Percentiles rank a stretch among this genome's conserved stretches.
Evolutionary conservation across 2,329 filamentous ascomycete species (phyloP).

Genomic region (Thelonectria discophora): DNA sequence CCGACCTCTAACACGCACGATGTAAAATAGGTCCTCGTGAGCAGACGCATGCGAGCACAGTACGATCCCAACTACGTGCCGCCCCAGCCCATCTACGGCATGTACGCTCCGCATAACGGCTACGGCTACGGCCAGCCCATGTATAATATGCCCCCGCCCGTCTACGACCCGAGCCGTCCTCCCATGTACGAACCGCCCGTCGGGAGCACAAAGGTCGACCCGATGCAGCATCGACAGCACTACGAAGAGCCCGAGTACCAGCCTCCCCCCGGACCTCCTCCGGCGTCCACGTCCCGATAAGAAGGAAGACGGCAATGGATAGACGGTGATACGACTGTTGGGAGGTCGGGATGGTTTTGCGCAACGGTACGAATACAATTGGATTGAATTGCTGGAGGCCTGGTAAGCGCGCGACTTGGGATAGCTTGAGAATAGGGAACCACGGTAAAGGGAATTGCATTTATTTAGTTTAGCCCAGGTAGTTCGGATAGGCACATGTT

Average conservation of each 20-base stretch:
- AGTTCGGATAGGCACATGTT: background rate
- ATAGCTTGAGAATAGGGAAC: conserved; percentile 16
- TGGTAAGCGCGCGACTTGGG: conserved; percentile 4
- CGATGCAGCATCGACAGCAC: conserved; percentile 53
- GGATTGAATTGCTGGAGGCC: background rate
- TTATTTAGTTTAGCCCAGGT: conserved; percentile 4
- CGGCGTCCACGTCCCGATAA: conserved; percentile 17
- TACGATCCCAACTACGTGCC: conserved; percentile 61
- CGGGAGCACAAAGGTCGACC: conserved; percentile 63
- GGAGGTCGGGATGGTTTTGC: too few species aligned
- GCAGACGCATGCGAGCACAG: conserved; percentile 54
- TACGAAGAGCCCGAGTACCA: conserved; percentile 43
- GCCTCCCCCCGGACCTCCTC: conserved; percentile 60
- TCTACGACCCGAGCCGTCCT: conserved; percentile 67
- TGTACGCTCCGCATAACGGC: conserved; percentile 49
- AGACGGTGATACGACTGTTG: background rate
- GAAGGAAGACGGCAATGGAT: background rate
- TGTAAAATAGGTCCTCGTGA: conserved; percentile 64
- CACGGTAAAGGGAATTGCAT: conserved; percentile 6
- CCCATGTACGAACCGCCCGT: conserved; percentile 64
- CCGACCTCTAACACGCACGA: conserved; percentile 4
- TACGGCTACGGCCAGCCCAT: conserved; percentile 39
- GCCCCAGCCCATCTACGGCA: conserved; percentile 47
- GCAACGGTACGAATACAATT: conserved; percentile 6
- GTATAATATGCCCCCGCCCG: conserved; percentile 58